Percentiles rank a stretch among this genome's conserved stretches.
Conservation (phyloP, 1,139 yeast species). For the Debaryomyces sp. region DNA sequence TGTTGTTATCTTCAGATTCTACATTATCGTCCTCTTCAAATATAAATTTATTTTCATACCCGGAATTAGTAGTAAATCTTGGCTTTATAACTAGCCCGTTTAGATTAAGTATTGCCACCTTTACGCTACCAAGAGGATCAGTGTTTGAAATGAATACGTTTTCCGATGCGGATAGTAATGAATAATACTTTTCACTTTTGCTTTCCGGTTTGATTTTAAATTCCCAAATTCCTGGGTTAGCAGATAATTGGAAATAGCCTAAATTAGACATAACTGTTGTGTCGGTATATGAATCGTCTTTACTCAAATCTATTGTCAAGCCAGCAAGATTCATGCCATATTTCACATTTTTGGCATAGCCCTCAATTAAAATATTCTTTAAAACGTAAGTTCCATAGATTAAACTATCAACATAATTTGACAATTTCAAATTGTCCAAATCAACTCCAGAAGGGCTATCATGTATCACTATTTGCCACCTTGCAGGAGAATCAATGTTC, state of each 20-base stretch:
- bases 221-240: slow-evolving; percentile 68
- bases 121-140: slow-evolving; percentile 17
- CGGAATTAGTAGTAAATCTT: slow-evolving; percentile 43
- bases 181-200: slow-evolving; percentile 34
- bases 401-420: slow-evolving; percentile 22
- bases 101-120: slow-evolving; percentile 38
- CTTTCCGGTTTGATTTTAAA: slow-evolving; percentile 46
- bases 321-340: slow-evolving; percentile 51
- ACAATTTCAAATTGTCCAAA: slow-evolving; percentile 58
- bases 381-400: slow-evolving; percentile 31
- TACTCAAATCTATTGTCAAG: slow-evolving; percentile 44
- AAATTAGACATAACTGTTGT: slow-evolving; percentile 71
- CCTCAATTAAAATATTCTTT: slow-evolving; percentile 64
- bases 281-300: slow-evolving; percentile 30
- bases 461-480: slow-evolving; percentile 64
- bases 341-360: slow-evolving; percentile 57
- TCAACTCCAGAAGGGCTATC: slow-evolving; percentile 49
- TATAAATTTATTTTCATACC: slow-evolving; percentile 41
- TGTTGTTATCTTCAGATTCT: neutral
- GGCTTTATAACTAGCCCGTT: slow-evolving; percentile 54
- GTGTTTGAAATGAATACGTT: slow-evolving; percentile 31
- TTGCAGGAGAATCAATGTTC: slow-evolving; percentile 62
- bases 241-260: slow-evolving; percentile 76
- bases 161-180: slow-evolving; percentile 40
- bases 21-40: slow-evolving; percentile 14